Conservation (phyloP, 2,329 filamentous ascomycete species). For the Chaetomium globosum region DNA sequence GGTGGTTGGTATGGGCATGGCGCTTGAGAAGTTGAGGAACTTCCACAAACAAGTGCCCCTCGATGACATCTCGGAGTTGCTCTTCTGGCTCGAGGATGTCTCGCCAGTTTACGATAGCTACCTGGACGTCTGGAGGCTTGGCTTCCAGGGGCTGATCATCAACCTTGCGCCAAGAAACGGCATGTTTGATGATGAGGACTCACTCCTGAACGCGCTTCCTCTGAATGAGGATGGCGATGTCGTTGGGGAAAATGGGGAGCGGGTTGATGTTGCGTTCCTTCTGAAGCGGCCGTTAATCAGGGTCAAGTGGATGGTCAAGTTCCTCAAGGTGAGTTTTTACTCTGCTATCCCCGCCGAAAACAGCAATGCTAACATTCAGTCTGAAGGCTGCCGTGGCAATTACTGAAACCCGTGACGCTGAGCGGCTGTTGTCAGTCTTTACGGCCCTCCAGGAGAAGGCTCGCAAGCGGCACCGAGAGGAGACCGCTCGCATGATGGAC, state of each 20-base stretch:
- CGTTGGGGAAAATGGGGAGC: slow-evolving; percentile 75
- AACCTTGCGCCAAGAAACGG: slow-evolving; percentile 75
- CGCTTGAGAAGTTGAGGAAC: slow-evolving; percentile 79
- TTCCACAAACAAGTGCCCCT: slow-evolving; percentile 80
- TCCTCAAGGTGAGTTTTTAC: slow-evolving; percentile 64
- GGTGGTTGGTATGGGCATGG: slow-evolving; percentile 91
- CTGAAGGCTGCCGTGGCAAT: slow-evolving; percentile 60
- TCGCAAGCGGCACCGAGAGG: slow-evolving; percentile 64
- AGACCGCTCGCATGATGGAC: slow-evolving; percentile 74
- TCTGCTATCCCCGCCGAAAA: slow-evolving; percentile 11
- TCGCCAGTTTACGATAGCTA: slow-evolving; percentile 83
- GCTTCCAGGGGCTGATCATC: slow-evolving; percentile 92
- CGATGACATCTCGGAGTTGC: slow-evolving; percentile 68
- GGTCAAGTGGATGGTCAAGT: slow-evolving; percentile 83
- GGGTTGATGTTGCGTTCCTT: slow-evolving; percentile 91
- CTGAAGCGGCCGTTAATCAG: slow-evolving; percentile 86
- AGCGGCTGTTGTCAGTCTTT: slow-evolving; percentile 63
- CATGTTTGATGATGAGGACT: slow-evolving; percentile 60
- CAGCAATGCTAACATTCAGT: slow-evolving; percentile 40
- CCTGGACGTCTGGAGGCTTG: slow-evolving; percentile 83
- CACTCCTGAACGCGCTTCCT: slow-evolving; percentile 61
- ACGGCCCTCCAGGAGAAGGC: slow-evolving; percentile 75
- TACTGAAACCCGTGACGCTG: slow-evolving; percentile 56
- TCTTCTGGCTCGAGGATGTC: slow-evolving; percentile 79
- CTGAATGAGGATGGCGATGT: slow-evolving; percentile 68